Conservation (phyloP, 2,329 filamentous ascomycete species). For the Fusarium aywerte region DNA sequence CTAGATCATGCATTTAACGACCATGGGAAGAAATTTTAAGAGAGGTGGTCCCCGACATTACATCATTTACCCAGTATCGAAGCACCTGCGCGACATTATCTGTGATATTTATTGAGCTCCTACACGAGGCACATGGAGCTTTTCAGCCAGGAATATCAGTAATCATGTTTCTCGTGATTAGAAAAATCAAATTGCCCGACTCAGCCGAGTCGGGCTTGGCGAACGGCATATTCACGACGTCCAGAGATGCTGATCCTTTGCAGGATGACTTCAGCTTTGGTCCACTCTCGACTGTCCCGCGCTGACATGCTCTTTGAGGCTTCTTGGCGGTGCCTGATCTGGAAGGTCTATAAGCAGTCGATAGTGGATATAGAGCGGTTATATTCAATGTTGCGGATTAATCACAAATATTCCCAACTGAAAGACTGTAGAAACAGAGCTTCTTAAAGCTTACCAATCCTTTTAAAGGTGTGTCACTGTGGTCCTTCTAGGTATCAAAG, state of each 20-base stretch:
- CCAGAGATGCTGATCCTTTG: neutral
- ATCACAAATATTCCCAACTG: too few species aligned
- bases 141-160: too few species aligned
- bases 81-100: too few species aligned
- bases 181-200: neutral
- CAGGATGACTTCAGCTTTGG: neutral
- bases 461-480: too few species aligned
- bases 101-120: too few species aligned
- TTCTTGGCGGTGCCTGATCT: neutral
- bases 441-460: too few species aligned
- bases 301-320: neutral
- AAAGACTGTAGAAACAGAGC: too few species aligned
- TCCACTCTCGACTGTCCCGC: neutral
- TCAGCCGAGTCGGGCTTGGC: neutral
- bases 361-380: neutral
- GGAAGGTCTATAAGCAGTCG: neutral
- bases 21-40: neutral
- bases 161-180: neutral
- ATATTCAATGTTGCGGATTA: too few species aligned
- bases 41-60: neutral
- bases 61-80: too few species aligned
- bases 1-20: neutral
- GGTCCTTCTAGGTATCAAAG: too few species aligned
- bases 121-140: too few species aligned
- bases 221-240: rapidly evolving